A percentile compares a stretch with the other conserved stretches of the same genome.
phyloP scores from a whole-genome alignment of 192 early-diverging fungal genomes.

The Mortierella alpina region DNA sequence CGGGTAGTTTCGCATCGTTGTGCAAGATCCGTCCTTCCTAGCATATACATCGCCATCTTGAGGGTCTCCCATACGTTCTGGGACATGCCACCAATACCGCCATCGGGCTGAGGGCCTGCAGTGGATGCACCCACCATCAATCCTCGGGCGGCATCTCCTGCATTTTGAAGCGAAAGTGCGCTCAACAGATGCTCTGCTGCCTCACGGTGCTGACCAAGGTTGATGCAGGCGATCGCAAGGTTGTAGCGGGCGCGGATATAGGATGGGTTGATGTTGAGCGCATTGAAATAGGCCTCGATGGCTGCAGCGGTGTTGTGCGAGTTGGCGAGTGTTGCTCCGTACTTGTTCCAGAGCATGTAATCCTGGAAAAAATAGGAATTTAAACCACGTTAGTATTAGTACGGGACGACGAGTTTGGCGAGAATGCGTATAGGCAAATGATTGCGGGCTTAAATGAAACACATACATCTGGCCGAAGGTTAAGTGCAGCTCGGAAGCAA shows the following conservation, averaged over 20 bases:
- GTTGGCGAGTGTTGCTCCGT: constrained; percentile 97
- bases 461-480: constrained; percentile 78
- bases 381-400: neutral
- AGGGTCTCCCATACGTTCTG: constrained; percentile 89
- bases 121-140: constrained; percentile 47
- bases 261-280: constrained; percentile 93
- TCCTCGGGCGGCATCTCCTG: constrained; percentile 56
- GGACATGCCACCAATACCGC: constrained; percentile 68
- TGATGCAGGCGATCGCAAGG: constrained; percentile 91
- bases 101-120: constrained; percentile 46
- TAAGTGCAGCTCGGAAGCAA: constrained; percentile 94
- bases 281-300: constrained; percentile 94
- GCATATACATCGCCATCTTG: constrained; percentile 76
- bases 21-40: constrained; percentile 86
- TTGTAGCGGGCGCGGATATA: constrained; percentile 98
- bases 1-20: constrained; percentile 76
- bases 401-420: neutral
- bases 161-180: constrained; percentile 86
- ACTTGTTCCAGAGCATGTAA: constrained; percentile 96
- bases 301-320: constrained; percentile 78
- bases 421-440: neutral
- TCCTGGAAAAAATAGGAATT: constrained; percentile 58
- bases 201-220: constrained; percentile 87
- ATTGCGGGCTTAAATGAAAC: neutral
- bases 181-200: constrained; percentile 92